Conservation (phyloP, 345 rosid species). For the Citrus sp. region DNA sequence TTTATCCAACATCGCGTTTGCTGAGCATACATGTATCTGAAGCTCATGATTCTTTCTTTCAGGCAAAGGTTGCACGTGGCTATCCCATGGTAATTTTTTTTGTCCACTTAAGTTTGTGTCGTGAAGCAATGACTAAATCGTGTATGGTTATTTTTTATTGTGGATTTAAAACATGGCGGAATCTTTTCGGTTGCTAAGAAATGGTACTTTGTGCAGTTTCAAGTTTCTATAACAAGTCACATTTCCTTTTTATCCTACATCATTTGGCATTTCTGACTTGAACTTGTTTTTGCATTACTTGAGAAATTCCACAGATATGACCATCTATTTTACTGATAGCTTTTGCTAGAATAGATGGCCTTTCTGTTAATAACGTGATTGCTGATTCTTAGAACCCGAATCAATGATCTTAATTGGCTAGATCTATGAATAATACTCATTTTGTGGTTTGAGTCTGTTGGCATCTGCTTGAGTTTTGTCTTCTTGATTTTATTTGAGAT, state of each 20-base stretch:
- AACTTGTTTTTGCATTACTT: background rate
- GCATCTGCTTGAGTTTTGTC: background rate
- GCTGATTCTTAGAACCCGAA: background rate
- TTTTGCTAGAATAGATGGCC: background rate
- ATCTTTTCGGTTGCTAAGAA: background rate
- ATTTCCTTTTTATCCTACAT: too few species aligned
- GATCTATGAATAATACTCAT: background rate
- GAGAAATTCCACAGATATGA: background rate
- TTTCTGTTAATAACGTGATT: background rate
- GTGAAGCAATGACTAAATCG: background rate
- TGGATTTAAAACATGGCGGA: background rate
- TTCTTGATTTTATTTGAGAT: background rate
- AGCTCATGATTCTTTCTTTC: conserved; percentile 92
- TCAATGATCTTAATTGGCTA: background rate
- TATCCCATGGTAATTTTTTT: conserved; percentile 58
- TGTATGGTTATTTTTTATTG: background rate
- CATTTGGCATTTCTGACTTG: background rate
- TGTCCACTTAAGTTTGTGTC: background rate
- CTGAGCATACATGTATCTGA: conserved; percentile 88
- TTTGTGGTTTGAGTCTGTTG: background rate
- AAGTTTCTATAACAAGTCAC: background rate
- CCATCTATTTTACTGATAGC: background rate
- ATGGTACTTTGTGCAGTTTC: conserved; percentile 3
- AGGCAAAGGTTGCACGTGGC: conserved; percentile 92
- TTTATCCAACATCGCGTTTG: conserved; percentile 76